phyloP scores from a whole-genome alignment of 2,329 filamentous ascomycete species.

The Beauveria medogensis region DNA sequence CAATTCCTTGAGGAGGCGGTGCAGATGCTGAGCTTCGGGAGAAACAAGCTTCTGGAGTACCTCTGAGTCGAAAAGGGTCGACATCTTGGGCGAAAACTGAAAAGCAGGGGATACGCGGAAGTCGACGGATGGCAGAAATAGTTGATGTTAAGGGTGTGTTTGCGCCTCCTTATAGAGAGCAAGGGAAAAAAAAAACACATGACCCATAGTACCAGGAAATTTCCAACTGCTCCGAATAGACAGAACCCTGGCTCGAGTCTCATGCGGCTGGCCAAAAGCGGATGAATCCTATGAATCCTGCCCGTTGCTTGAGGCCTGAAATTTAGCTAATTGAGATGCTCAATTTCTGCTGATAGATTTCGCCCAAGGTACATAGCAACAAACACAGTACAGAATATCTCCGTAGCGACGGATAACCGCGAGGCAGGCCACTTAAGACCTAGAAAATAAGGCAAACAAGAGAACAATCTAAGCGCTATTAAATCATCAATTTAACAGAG shows the following conservation, averaged over 20 bases:
- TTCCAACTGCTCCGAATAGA: background rate
- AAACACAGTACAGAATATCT: no score
- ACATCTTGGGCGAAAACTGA: background rate
- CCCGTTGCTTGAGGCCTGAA: background rate
- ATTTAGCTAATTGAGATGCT: no score
- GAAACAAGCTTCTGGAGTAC: background rate
- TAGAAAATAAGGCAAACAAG: no score
- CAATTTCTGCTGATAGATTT: no score
- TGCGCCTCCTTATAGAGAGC: background rate
- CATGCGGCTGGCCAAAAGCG: background rate
- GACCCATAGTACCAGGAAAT: background rate
- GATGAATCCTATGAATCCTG: background rate
- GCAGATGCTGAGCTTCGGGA: background rate
- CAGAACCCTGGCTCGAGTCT: background rate
- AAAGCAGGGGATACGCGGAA: background rate
- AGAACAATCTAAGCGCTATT: no score
- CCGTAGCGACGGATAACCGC: no score
- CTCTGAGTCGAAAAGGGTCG: background rate
- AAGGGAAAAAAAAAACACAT: background rate
- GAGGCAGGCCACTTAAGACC: no score
- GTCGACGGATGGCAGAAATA: background rate
- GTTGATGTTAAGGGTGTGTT: background rate
- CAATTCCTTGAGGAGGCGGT: background rate
- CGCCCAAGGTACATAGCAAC: no score
- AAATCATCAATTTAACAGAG: no score